Conservation (phyloP, 768 basidiomycete species). For the Amyloporia xantha region DNA sequence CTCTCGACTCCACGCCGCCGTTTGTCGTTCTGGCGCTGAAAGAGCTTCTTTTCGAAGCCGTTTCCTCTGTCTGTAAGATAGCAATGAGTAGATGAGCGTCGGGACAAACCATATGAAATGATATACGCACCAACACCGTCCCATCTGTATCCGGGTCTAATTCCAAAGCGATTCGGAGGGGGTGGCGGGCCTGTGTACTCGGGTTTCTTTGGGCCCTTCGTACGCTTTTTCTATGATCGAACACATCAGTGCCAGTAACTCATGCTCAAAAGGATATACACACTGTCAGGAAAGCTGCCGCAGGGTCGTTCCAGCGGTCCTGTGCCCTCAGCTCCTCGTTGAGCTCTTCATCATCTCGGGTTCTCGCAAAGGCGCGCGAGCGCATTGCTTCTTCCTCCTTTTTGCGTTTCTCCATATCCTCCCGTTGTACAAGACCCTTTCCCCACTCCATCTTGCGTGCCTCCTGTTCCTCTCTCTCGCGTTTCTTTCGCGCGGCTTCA, state of each 20-base stretch:
- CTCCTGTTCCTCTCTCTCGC: conserved; percentile 80
- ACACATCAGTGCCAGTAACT: not conserved
- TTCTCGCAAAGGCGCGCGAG: conserved; percentile 62
- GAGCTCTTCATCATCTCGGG: conserved; percentile 76
- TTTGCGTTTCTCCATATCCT: conserved; percentile 64
- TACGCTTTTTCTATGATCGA: conserved; percentile 54
- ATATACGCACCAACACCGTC: conserved; percentile 83
- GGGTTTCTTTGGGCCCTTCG: conserved; percentile 74
- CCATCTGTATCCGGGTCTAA: conserved; percentile 95
- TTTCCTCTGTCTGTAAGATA: conserved; percentile 68
- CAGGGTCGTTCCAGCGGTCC: conserved; percentile 96
- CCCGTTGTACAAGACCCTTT: conserved; percentile 87
- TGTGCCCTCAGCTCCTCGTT: conserved; percentile 80
- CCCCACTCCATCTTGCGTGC: conserved; percentile 97
- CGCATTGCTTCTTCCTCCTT: conserved; percentile 64
- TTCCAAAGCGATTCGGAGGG: conserved; percentile 92
- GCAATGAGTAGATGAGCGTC: not conserved
- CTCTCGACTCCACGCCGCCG: conserved; percentile 66
- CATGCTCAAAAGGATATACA: conserved; percentile 17
- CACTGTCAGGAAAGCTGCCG: conserved; percentile 88
- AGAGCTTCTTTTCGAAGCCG: conserved; percentile 90
- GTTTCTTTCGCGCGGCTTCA: conserved; percentile 74
- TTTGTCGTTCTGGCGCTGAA: conserved; percentile 75
- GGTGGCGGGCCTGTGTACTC: conserved; percentile 84
- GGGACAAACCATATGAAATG: not conserved